A percentile compares a stretch with the other conserved stretches of the same genome.
phyloP scores from a whole-genome alignment of 352 stramenopile genomes.

The Phytophthora aleatoria region DNA sequence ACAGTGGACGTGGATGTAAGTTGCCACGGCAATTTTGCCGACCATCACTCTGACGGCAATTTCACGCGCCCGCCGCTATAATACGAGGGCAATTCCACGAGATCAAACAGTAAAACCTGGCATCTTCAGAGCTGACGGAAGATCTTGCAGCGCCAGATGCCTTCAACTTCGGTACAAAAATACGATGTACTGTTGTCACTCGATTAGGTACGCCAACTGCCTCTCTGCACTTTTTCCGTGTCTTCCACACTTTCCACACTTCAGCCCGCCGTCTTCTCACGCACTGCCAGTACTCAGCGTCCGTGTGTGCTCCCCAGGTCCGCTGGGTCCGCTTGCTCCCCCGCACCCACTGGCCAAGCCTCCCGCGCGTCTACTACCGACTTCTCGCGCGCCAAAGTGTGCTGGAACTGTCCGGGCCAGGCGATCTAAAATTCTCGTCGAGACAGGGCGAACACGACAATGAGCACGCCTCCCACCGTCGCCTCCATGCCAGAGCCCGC shows the following conservation, averaged over 20 bases:
- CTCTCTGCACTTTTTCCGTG: neutral
- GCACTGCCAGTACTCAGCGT: neutral
- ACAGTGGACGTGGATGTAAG: neutral
- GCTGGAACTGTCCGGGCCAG: conserved; percentile 4
- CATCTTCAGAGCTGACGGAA: too few relatives aligned
- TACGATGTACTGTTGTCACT: neutral
- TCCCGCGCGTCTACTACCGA: neutral
- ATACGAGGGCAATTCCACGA: too few relatives aligned
- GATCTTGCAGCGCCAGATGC: neutral
- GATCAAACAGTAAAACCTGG: too few relatives aligned
- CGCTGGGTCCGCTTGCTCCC: neutral
- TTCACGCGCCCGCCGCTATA: neutral
- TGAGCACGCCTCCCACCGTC: conserved; percentile 1
- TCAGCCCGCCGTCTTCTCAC: neutral
- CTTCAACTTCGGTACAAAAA: conserved; percentile 1
- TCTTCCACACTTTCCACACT: conserved; percentile 10
- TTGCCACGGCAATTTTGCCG: neutral
- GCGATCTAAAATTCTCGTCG: neutral
- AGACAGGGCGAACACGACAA: conserved; percentile 7
- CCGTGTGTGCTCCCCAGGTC: conserved; percentile 9
- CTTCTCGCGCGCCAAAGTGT: neutral
- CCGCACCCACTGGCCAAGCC: neutral
- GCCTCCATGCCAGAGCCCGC: conserved; percentile 17
- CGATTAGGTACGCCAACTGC: conserved; percentile 5
- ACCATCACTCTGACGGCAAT: conserved; percentile 14